Evolutionary conservation across 163 green algal genomes (phyloP), one percentile per base, ranked within the genome.

Genomic region (Volvox carteri): DNA sequence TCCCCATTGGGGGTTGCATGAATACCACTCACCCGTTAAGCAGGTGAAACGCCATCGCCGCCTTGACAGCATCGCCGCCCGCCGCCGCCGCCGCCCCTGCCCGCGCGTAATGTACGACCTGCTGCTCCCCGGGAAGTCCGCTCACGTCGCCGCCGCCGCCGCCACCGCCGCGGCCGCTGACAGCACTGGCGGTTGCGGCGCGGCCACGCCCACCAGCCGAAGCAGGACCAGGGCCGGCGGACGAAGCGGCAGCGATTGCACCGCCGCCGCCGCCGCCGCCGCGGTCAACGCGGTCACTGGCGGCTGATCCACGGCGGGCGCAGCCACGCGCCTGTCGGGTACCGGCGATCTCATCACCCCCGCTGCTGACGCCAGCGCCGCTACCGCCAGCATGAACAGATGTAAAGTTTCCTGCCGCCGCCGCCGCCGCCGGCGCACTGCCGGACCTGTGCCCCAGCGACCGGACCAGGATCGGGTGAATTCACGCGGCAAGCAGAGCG

Each of bases 11-110:
- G n/a, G n/a, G n/a, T n/a, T n/a, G n/a, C n/a, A n/a, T n/a, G n/a
- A n/a, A n/a, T 16, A 60, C 50, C 50, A 60, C 79, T 30, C 23
- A 87, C 81, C 81, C 81, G 67, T 87, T 87, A 2, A 87, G 65
- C 65, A 87, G 65, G 62, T 87, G 81, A 9, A 80, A 39, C 25
- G 62, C 81, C 81, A 87, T 79, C 60, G 65, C 81, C 3, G 65
- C 21, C 35, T 73, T 58, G 44, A 80, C 37, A 4, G 81, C 30
- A 33, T 87, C 46, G 0, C 18, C 46, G 2, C 11, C 81, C 6
- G 33, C 65, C 21, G 65, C 65, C 12, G 65, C 81, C 0, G 65
- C 35, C 0, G 65, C 81, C 8, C 18, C 65, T 42, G 8, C 16
- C 60, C 18, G n/a, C 1, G 81, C 33, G 67, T 87, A 87, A 23